Base-by-base conservation (phyloP, 192 early-diverging fungal genomes). In the Thamnidium elegans region DNA sequence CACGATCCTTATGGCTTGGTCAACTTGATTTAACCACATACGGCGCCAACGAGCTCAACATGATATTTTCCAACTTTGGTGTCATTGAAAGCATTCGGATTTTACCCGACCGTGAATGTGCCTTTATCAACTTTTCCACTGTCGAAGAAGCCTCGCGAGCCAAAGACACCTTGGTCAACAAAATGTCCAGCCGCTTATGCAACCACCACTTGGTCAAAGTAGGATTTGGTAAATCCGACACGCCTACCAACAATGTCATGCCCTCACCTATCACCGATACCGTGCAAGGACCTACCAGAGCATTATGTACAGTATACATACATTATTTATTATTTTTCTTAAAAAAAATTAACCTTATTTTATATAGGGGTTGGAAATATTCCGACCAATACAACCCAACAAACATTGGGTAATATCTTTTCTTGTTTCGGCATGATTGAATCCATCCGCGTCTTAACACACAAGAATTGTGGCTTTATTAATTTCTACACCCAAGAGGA, bases 381-480 rank as follows among this genome's bases (percentile, higher is more conserved):
- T 63, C 88, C 94, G 1, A 79, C 92, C 11, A 76, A 84, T 1
- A 88, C 88, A 1, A 89, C 88, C 3, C 86, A 92, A 3, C 78
- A 84, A 7, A 82, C 86, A 59, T 77, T 98, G 46, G 80, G 88
- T 43, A 76, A 76, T 7, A 72, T 92, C 50, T 99, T 99, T 74
- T 62, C 84, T 21, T 77, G 75, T 32, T 98, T 82, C 74, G 97
- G 97, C 34, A 56, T 82, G 0, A 93, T 99, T 66, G 95, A 99
- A 76, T 97, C 94, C 17, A 91, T 93, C 10, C 87, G 97, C 7
- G 92, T 99, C 3, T 69, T 99, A 69, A 93, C 91, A 6, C 94
- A 95, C 80, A 99, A 98, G 72, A 95, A 90, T 71, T 97, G 97
- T 73, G 97, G 94, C 0, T 98, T 98, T 76, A 92, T 99, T 71